Evolutionary conservation across 441 rosid genomes (phyloP), one percentile per base, ranked within the genome.

Genomic region (Aleurites moluccanus): DNA sequence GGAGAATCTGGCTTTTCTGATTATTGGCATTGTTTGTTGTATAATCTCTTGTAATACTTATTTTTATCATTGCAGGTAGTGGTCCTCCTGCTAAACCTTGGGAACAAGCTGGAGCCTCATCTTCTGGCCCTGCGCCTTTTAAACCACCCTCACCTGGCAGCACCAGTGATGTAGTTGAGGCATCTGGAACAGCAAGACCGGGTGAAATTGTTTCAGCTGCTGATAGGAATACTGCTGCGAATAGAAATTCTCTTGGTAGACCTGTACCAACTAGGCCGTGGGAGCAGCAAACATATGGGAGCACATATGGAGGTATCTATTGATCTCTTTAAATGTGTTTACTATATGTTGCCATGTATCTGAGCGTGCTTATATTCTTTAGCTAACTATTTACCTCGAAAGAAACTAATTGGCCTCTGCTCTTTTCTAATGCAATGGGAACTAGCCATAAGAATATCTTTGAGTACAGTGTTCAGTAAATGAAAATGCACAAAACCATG

Each of bases 81-180:
- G 80, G 87, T 71, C 94, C 94, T 65, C 99, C 97, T 27, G 76
- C 84, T n/a, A 95, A 95, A 79, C 99, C 99, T n/a, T 95, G 99
- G 98, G 99, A 95, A 73, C 89, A 86, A 85, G 85, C 92, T 10
- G 94, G 89, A 69, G 63, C 81, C 45, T 80, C 95, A 1, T 80
- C 97, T 0, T 75, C 80, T 33, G 96, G 97, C 69, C 85, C 98
- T 67, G 79, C 90, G 2, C 99, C 99, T 57, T 96, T 96, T 73
- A 96, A 90, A 79, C 97, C 99, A 6, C 90, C 99, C n/a, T 90
- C 97, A 3, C 70, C 87, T 62, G 96, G 97, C 33, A 92, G 86
- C 88, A 96, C 98, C 13, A 93, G 94, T 76, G 91, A 86, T 82
- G 95, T 90, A 13, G 98, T 96, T 47, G 97, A 96, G 83, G 94